Evolutionary conservation across 1,284 basidiomycete genomes (phyloP).

Genomic region (Cryptococcus sp.): DNA sequence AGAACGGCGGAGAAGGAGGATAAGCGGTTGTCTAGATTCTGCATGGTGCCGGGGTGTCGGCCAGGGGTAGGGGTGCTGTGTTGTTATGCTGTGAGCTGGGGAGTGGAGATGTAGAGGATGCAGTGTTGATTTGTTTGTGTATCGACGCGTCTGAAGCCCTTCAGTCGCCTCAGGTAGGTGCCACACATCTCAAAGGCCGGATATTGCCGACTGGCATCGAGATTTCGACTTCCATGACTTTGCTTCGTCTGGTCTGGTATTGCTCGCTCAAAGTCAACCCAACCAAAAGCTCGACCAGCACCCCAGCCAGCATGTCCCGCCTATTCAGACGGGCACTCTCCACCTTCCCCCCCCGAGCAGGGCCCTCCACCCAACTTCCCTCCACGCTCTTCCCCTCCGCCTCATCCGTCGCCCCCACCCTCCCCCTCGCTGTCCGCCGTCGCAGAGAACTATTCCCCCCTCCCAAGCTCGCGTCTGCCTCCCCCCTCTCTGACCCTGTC

Average conservation of each 20-base stretch:
- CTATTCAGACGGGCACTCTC: constrained; percentile 33
- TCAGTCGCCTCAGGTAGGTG: constrained; percentile 1
- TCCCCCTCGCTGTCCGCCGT: constrained; percentile 34
- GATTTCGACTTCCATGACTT: constrained; percentile 5
- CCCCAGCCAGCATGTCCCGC: constrained; percentile 30
- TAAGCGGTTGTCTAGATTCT: constrained; percentile 35
- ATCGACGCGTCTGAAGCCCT: neutral
- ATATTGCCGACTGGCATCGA: constrained; percentile 12
- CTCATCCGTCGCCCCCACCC: constrained; percentile 22
- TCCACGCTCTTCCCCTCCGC: constrained; percentile 19
- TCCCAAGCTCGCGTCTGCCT: constrained; percentile 11
- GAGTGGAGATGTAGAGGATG: neutral
- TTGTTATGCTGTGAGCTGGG: neutral
- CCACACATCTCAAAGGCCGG: constrained; percentile 15
- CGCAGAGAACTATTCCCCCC: constrained; percentile 28
- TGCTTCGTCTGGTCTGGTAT: neutral
- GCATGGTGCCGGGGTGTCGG: constrained; percentile 26
- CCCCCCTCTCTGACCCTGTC: constrained; percentile 25
- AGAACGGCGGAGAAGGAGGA: constrained; percentile 31
- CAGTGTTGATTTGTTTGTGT: neutral
- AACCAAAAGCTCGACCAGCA: no score
- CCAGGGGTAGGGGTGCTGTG: neutral
- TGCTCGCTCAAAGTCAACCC: no score
- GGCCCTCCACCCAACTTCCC: neutral
- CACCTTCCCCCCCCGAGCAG: constrained; percentile 2